Conservation (phyloP, 192 early-diverging fungal species). For the Coemansia aciculifera region DNA sequence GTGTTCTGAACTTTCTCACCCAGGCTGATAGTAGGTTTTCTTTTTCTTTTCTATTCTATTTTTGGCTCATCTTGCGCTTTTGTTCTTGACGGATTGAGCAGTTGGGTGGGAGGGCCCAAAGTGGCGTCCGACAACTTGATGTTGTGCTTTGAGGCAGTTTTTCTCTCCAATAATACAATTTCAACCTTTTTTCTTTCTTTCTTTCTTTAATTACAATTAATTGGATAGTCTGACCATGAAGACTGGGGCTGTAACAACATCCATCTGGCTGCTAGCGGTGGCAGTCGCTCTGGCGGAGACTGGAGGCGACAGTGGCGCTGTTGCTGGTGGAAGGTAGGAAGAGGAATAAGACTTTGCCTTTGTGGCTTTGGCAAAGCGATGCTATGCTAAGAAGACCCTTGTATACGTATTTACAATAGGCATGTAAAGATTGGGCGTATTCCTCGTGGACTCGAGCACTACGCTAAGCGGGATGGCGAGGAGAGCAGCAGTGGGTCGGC, state of each 20-base stretch:
- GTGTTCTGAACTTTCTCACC: background rate
- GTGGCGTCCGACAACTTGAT: background rate
- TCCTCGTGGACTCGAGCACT: constrained; percentile 1
- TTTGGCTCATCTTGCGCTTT: background rate
- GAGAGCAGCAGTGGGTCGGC: background rate
- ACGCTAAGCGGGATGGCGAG: background rate
- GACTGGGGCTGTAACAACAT: background rate
- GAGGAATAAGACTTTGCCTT: background rate
- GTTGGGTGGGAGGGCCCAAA: background rate
- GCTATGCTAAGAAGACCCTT: background rate
- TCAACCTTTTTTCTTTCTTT: background rate
- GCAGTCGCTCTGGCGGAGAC: background rate
- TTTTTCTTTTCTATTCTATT: constrained; percentile 1
- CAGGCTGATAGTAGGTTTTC: background rate
- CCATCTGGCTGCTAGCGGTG: background rate
- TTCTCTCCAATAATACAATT: background rate
- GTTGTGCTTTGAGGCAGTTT: background rate
- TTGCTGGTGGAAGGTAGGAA: background rate
- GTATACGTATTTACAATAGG: background rate
- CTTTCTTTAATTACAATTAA: background rate
- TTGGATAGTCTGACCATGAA: background rate
- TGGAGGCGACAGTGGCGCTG: background rate
- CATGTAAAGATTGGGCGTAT: constrained; percentile 11
- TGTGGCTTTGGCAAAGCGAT: background rate
- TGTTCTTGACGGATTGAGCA: background rate